phyloP scores from a whole-genome alignment of 1,284 basidiomycete species.

The Ceratobasidium sp. region DNA sequence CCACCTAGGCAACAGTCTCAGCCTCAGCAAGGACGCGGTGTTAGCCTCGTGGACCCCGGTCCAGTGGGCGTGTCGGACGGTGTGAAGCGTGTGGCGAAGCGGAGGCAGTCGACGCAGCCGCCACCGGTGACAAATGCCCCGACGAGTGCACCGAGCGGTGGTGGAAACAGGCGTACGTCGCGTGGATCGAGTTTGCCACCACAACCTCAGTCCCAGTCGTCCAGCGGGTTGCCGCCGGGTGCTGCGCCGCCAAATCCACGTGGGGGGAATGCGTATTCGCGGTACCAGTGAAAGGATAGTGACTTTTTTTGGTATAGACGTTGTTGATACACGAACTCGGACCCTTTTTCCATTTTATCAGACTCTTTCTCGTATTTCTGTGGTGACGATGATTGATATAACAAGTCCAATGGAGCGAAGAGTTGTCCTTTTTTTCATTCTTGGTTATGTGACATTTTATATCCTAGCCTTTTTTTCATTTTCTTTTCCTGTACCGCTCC shows the following conservation, averaged over 20 bases:
- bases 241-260: constrained; percentile 32
- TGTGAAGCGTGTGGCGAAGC: constrained; percentile 41
- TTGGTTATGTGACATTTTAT: constrained; percentile 35
- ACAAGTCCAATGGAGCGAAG: constrained; percentile 15
- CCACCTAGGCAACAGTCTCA: constrained; percentile 1
- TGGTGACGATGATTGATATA: constrained; percentile 11
- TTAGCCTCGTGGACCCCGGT: constrained; percentile 35
- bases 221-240: constrained; percentile 24
- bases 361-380: constrained; percentile 7
- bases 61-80: constrained; percentile 22
- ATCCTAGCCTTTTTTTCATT: constrained; percentile 1
- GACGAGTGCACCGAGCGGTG: background rate
- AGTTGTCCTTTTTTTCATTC: constrained; percentile 6
- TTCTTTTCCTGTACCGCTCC: constrained; percentile 6
- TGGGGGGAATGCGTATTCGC: background rate
- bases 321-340: constrained; percentile 28
- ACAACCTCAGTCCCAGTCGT: constrained; percentile 6
- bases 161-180: constrained; percentile 32
- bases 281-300: constrained; percentile 38
- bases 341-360: constrained; percentile 2
- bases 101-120: constrained; percentile 36
- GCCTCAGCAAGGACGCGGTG: constrained; percentile 27
- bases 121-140: background rate
- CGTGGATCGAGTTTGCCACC: constrained; percentile 16
- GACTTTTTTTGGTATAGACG: background rate